Evolutionary conservation across 2,329 filamentous ascomycete species (phyloP), one percentile per base, ranked within the genome.

Genomic region (Stachybotrys elegans): DNA sequence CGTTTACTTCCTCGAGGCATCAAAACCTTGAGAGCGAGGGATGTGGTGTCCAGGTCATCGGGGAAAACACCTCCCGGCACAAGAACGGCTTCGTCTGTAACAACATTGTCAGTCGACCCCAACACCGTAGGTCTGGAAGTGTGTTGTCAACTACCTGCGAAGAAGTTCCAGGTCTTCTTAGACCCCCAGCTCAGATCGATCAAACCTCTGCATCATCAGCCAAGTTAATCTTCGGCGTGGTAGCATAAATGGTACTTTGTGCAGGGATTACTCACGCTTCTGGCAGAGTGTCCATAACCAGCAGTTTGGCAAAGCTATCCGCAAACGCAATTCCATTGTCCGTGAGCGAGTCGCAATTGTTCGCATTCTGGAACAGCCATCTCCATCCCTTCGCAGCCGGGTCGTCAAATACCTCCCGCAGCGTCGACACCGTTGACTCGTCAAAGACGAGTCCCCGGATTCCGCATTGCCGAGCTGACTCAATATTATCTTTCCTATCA

Each of bases 291-390:
- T 39, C 36, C 36, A 39, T 8, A 22, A 39, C 16, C 22, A 39
- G 16, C 19, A 39, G 20, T 21, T 39, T 39, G 36, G 36, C 36
- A 39, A 39, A 39, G 36, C 23, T 39, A 39, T 39, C 36, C 14
- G 36, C 36, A 39, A 39, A 39, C 11, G 19, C 6, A 16, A 39
- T 21, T 22, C 36, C 36, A 21, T 21, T 39, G 20, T 21, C 21
- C 36, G 36, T 39, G 5, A 39, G 6, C 14, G 36, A 39, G 8
- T 39, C 20, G 20, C 36, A 39, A 12, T 3, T 14, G 20, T 22
- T 22, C 9, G 36, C 36, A 21, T 39, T 39, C 19, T 39, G 12
- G 21, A 21, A 25, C 14, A 39, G 21, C 16, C 21, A 39, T 14
- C 36, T 39, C 36, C 36, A 39, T 14, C 36, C 36, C 20, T n/a